A percentile compares a stretch with the other conserved stretches of the same genome.
Evolutionary conservation across 2,329 filamentous ascomycete genomes (phyloP).

Genomic region (Talaromyces piceae): DNA sequence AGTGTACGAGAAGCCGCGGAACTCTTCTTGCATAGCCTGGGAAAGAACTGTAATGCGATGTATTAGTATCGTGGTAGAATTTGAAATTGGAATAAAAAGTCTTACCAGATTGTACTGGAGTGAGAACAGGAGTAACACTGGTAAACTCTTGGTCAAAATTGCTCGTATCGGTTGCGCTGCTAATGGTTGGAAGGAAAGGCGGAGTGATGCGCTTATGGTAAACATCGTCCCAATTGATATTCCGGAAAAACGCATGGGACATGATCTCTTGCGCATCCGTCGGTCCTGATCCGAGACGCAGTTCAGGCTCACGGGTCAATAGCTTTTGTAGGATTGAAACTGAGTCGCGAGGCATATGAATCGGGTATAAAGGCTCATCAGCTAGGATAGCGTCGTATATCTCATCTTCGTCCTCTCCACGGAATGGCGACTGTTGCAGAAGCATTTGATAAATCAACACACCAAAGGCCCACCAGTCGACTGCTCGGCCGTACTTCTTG

Average conservation of each 20-base stretch:
- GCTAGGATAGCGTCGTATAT: constrained; percentile 98
- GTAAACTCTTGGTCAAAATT: constrained; percentile 99
- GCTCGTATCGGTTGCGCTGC: constrained; percentile 92
- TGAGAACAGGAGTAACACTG: constrained; percentile 93
- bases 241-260: constrained; percentile 96
- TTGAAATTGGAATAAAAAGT: constrained; percentile 18
- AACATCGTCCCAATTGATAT: constrained; percentile 98
- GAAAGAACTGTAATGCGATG: constrained; percentile 64
- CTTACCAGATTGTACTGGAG: constrained; percentile 93
- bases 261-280: constrained; percentile 98
- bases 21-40: constrained; percentile 98
- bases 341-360: constrained; percentile 96
- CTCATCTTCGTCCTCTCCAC: constrained; percentile 97
- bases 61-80: constrained; percentile 14
- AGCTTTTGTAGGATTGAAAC: constrained; percentile 97
- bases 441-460: constrained; percentile 99
- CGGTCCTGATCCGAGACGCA: constrained; percentile 84
- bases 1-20: constrained; percentile 96
- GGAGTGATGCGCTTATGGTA: constrained; percentile 89
- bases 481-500: constrained; percentile 95
- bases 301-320: constrained; percentile 86
- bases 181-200: constrained; percentile 84
- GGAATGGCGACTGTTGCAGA: constrained; percentile 95
- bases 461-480: constrained; percentile 99
- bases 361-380: constrained; percentile 94